Base-by-base conservation (phyloP, 176 grass and related monocot genomes). In the Carex parvula region DNA sequence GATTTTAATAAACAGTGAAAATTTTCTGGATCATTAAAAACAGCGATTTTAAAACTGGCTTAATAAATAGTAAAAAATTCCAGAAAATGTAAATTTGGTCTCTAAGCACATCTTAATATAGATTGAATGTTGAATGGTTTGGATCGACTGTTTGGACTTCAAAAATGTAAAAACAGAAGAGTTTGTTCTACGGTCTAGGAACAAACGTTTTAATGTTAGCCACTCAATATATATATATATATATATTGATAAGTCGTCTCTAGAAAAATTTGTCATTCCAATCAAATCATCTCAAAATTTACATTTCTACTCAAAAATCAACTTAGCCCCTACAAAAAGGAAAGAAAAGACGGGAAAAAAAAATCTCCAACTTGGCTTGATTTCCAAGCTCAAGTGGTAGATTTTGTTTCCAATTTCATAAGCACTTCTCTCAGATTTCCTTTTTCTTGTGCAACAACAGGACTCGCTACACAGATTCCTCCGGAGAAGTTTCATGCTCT, bases 391-490 rank as follows among this genome's bases (percentile, higher is more conserved):
- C 66, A 44, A 70, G 37, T 70, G 37, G 5, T 50, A 12, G 3
- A 69, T 66, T 32, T 37, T 68, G 14, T 70, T 44, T 70, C 17
- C 17, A 70, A 70, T 44, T 20, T 18, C 67, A 21, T n/a, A 18
- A 70, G 37, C 17, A 44, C 67, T 70, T 42, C 17, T 70, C 33
- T 44, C 67, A 70, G 26, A 30, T 24, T 60, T 41, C 24, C 21
- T 58, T 73, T 60, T 60, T 39, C 42, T 44, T 24, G 11, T 13
- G 8, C 6, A 46, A 64, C 3, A 24, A 26, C 16, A 44, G 12
- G 59, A 46, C 22, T 53, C 80, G 42, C 46, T 83, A 83, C 60
- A 82, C 80, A 53, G 63, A 48, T 14, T 82, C 60, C 41, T 65
- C 80, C 9, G 16, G 21, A 68, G 80, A 82, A 66, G 33, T 67